Base-by-base conservation (phyloP, 768 basidiomycete genomes). In the Trametes cingulata region DNA sequence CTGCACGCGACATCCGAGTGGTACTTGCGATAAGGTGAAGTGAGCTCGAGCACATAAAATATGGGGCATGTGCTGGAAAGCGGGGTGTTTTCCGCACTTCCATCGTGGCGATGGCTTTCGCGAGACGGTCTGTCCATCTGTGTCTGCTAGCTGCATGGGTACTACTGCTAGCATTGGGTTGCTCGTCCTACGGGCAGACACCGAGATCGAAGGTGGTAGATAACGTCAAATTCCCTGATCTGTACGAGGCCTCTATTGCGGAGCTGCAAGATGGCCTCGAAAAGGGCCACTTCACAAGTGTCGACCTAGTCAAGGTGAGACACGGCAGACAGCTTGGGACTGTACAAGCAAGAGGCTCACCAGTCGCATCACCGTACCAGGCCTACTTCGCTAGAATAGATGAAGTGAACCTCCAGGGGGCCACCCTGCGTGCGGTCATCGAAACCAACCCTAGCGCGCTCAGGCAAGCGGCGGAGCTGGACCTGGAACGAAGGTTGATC, bases 311-410 rank as follows among this genome's bases (percentile, higher is more conserved):
- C 25, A 84, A 85, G 74, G 86, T 83, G 56, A 27, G 43, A 47
- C 13, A 17, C 24, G 24, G 19, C 25, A 1, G 29, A 10, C 4
- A 4, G 29, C 29, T 33, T 33, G 10, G 10, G 10, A 33, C 6
- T 33, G 29, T 33, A 33, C 29, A 10, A 10, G 29, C 29, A 33
- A 10, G 29, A 33, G 29, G 29, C 29, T 33, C 29, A 33, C 29
- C 29, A 33, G 29, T 5, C 29, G 10, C 10, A 10, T 33, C 4
- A n/a, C 13, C 13, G 19, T 6, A 10, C 10, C 52, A 88, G 86
- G 84, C 85, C 3, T 88, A 88, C 67, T 75, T 87, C 62, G 80
- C 81, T 14, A 77, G 87, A 2, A 87, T 87, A 33, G 82, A 86
- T 4, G 82, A 88, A 65, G 87, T 88, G 9, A 87, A 88, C 64